Evolutionary conservation across 768 basidiomycete genomes (phyloP).

Genomic region (Mycena venus): DNA sequence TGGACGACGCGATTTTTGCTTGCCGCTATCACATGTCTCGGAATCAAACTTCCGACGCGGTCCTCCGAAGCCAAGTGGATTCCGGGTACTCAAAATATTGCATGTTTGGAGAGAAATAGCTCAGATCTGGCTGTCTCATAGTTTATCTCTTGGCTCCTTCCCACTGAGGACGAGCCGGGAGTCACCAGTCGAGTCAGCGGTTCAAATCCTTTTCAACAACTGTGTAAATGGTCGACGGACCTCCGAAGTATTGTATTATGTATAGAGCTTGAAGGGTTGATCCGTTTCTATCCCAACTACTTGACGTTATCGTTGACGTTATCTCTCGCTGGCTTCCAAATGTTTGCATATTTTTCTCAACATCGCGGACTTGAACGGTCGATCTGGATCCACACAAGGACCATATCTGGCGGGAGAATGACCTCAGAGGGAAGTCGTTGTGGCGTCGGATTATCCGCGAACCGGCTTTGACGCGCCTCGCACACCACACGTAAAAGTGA

Average conservation of each 20-base stretch:
- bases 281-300: not conserved
- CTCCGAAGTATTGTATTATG: no score
- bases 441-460: not conserved
- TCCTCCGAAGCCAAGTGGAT: slow-evolving; percentile 3
- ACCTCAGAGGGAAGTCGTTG: no score
- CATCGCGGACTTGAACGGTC: not conserved
- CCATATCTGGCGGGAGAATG: no score
- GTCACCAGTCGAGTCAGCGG: not conserved
- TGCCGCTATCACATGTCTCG: not conserved
- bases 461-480: not conserved
- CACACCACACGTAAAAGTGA: slow-evolving; percentile 7
- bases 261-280: no score
- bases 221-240: not conserved
- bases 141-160: not conserved
- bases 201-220: not conserved
- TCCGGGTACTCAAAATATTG: not conserved
- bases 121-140: not conserved
- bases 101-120: not conserved
- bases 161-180: not conserved
- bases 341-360: no score
- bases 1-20: slow-evolving; percentile 16
- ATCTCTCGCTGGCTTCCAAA: not conserved
- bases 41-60: slow-evolving; percentile 12
- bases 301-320: not conserved
- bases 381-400: no score